A percentile compares a stretch with the other conserved stretches of the same genome.
phyloP scores from a whole-genome alignment of 331 rosid species.

The Prunus yedoensis region DNA sequence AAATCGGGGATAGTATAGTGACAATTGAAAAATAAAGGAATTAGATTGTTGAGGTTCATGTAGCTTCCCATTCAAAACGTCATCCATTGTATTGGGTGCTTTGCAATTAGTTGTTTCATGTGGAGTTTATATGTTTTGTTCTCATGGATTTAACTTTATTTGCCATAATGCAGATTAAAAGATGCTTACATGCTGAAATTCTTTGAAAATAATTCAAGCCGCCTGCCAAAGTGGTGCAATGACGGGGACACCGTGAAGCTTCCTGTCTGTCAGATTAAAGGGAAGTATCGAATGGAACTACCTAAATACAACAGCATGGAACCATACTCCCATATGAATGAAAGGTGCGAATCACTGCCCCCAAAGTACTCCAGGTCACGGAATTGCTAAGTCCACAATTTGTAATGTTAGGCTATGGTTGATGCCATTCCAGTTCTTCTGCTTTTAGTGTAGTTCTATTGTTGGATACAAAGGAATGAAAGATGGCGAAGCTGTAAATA shows the following conservation, averaged over 20 bases:
- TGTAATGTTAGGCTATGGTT: neutral
- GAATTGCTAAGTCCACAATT: slow-evolving; percentile 45
- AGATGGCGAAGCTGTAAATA: slow-evolving; percentile 21
- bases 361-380: slow-evolving; percentile 58
- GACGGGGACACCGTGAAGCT: slow-evolving; percentile 71
- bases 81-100: neutral
- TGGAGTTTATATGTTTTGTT: slow-evolving; percentile 12
- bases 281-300: slow-evolving; percentile 84
- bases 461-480: slow-evolving; percentile 11
- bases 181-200: slow-evolving; percentile 89
- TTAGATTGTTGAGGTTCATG: neutral
- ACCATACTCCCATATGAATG: slow-evolving; percentile 86
- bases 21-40: neutral
- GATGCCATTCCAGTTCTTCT: neutral
- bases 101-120: neutral
- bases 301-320: slow-evolving; percentile 76
- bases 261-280: slow-evolving; percentile 90
- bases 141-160: slow-evolving; percentile 5
- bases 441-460: neutral
- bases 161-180: slow-evolving; percentile 67
- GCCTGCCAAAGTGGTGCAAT: slow-evolving; percentile 91
- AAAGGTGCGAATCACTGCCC: slow-evolving; percentile 90
- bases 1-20: neutral
- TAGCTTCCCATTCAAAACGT: neutral
- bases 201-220: slow-evolving; percentile 77